phyloP scores from a whole-genome alignment of 805 yeast species.

The Saturnispora hagleri region DNA sequence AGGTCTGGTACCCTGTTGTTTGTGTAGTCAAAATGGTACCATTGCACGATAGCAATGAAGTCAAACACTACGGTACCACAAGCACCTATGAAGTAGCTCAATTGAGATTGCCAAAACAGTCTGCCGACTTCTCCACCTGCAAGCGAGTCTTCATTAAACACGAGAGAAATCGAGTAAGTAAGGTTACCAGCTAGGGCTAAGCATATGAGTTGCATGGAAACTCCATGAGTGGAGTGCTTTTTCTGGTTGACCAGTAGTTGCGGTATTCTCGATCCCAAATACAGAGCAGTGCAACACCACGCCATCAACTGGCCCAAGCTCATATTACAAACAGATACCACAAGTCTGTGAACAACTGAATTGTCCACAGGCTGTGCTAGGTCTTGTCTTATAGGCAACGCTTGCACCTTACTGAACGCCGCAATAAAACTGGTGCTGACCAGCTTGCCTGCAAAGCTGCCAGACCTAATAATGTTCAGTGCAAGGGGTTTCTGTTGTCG shows the following conservation, averaged over 20 bases:
- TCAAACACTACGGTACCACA: slow-evolving; percentile 46
- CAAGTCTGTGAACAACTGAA: not conserved
- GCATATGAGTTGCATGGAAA: slow-evolving; percentile 39
- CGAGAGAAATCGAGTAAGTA: slow-evolving; percentile 39
- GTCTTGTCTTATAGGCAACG: slow-evolving; percentile 13
- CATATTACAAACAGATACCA: not conserved
- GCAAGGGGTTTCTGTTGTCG: not conserved
- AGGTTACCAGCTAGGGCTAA: slow-evolving; percentile 44
- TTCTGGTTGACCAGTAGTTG: slow-evolving; percentile 39
- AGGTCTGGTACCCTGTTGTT: not conserved
- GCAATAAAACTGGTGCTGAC: slow-evolving; percentile 24
- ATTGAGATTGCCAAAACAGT: slow-evolving; percentile 33
- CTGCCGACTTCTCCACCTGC: slow-evolving; percentile 25
- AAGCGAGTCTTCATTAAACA: slow-evolving; percentile 35
- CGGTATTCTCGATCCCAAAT: slow-evolving; percentile 42
- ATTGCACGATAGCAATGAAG: slow-evolving; percentile 35
- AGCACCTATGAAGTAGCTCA: slow-evolving; percentile 41
- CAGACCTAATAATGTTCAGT: not conserved
- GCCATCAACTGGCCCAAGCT: slow-evolving; percentile 31
- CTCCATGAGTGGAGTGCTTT: slow-evolving; percentile 41
- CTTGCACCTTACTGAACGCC: slow-evolving; percentile 25
- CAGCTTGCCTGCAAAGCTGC: slow-evolving; percentile 16
- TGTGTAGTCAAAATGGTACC: slow-evolving; percentile 26
- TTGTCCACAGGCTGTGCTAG: not conserved
- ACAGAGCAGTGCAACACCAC: slow-evolving; percentile 43